Conservation (phyloP, 306 rosid species). For the Senna siamea region DNA sequence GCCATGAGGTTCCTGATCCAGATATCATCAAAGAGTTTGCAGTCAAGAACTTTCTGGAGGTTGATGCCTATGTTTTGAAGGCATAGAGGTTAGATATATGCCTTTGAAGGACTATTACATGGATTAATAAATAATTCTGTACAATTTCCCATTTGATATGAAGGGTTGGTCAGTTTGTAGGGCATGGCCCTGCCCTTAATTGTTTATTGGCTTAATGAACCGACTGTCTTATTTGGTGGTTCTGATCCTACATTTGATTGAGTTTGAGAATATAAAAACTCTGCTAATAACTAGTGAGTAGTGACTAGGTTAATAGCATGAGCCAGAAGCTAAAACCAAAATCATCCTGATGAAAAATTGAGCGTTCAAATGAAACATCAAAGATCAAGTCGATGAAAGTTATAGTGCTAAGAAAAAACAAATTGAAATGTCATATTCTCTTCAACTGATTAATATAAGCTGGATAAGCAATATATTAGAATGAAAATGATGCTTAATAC, state of each 20-base stretch:
- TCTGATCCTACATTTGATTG: background rate
- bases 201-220: background rate
- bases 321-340: background rate
- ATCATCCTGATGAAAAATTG: background rate
- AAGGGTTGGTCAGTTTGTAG: background rate
- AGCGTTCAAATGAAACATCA: background rate
- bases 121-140: slow-evolving; percentile 5
- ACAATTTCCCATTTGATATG: background rate
- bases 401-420: no score
- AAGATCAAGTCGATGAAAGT: no score
- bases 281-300: background rate
- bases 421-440: no score
- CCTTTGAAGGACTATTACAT: background rate
- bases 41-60: slow-evolving; percentile 70
- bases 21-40: slow-evolving; percentile 70
- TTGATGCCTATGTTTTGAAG: slow-evolving; percentile 52
- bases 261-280: background rate
- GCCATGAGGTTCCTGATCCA: slow-evolving; percentile 68
- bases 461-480: no score
- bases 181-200: background rate
- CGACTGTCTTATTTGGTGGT: background rate
- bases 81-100: slow-evolving; percentile 6
- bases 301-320: no score
- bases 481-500: no score
- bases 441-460: no score